Evolutionary conservation across 2,329 filamentous ascomycete genomes (phyloP).

Genomic region (Penicillium thymicola): DNA sequence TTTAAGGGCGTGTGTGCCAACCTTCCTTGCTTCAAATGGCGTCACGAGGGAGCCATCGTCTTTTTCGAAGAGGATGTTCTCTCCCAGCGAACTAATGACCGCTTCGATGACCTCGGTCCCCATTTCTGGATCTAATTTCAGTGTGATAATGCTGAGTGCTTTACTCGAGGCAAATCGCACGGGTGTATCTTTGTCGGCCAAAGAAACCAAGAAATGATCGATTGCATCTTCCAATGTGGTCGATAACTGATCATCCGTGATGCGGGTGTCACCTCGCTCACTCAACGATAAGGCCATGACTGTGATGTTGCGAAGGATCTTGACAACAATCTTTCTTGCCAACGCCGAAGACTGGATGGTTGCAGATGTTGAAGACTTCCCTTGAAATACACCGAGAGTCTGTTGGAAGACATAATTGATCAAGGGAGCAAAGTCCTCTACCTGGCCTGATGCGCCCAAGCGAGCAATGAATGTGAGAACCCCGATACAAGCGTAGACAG

Average conservation of each 20-base stretch:
- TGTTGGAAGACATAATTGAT: conserved; percentile 64
- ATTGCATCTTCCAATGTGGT: conserved; percentile 75
- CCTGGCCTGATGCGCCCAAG: conserved; percentile 67
- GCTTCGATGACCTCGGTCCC: conserved; percentile 83
- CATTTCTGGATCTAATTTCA: conserved; percentile 76
- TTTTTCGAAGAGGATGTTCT: conserved; percentile 59
- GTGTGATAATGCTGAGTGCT: conserved; percentile 78
- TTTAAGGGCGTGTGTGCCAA: conserved; percentile 42
- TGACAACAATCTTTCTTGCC: conserved; percentile 77
- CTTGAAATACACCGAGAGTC: conserved; percentile 58
- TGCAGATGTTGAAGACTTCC: conserved; percentile 49
- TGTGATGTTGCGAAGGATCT: conserved; percentile 73
- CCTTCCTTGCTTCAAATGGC: conserved; percentile 30
- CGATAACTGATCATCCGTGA: conserved; percentile 35
- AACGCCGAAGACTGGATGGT: conserved; percentile 69
- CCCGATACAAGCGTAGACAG: conserved; percentile 74
- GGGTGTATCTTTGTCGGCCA: conserved; percentile 85
- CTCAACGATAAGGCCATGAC: conserved; percentile 61
- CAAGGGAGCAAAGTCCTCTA: conserved; percentile 68
- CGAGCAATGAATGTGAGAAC: conserved; percentile 76
- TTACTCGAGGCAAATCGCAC: conserved; percentile 91
- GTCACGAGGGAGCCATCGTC: conserved; percentile 41
- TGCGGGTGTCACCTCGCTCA: conserved; percentile 28
- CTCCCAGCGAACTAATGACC: conserved; percentile 66
- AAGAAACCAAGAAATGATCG: conserved; percentile 70